Evolutionary conservation across 176 grass and related monocot genomes (phyloP).

Genomic region (Eragrostis curvula): DNA sequence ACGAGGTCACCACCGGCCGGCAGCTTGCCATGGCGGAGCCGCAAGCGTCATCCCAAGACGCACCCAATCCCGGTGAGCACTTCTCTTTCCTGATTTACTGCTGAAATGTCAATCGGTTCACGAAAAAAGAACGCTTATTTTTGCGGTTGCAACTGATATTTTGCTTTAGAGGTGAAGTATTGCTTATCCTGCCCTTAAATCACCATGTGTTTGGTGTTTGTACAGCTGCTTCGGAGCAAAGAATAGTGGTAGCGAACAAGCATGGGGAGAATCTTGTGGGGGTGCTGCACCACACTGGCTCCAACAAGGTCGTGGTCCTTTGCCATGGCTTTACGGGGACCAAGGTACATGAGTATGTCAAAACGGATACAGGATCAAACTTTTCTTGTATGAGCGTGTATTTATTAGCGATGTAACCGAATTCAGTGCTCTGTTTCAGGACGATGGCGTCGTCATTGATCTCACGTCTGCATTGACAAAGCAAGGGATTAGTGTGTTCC

Average conservation of each 20-base stretch:
- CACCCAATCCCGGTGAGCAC: conserved; percentile 16
- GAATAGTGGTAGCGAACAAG: conserved; percentile 62
- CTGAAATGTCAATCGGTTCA: background rate
- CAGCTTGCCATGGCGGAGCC: conserved; percentile 26
- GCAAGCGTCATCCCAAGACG: conserved; percentile 13
- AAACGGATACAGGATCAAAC: background rate
- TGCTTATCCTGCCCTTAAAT: background rate
- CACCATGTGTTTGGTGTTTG: conserved; percentile 14
- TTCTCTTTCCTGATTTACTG: background rate
- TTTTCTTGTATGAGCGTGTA: background rate
- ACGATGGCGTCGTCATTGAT: conserved; percentile 60
- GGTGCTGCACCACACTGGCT: conserved; percentile 65
- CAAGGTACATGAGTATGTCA: conserved; percentile 57
- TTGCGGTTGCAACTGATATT: background rate
- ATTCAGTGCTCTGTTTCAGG: conserved; percentile 51
- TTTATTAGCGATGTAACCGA: background rate
- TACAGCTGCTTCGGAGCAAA: conserved; percentile 50
- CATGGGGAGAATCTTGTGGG: conserved; percentile 82
- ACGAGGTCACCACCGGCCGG: background rate
- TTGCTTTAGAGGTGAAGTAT: background rate
- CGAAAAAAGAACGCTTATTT: background rate
- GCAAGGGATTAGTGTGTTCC: conserved; percentile 64
- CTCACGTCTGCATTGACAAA: conserved; percentile 63
- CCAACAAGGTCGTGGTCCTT: conserved; percentile 73
- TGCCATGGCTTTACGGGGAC: conserved; percentile 76